Evolutionary conservation across 495 filamentous ascomycete genomes (phyloP), one percentile per base, ranked within the genome.

Genomic region (Xylaria scruposa): DNA sequence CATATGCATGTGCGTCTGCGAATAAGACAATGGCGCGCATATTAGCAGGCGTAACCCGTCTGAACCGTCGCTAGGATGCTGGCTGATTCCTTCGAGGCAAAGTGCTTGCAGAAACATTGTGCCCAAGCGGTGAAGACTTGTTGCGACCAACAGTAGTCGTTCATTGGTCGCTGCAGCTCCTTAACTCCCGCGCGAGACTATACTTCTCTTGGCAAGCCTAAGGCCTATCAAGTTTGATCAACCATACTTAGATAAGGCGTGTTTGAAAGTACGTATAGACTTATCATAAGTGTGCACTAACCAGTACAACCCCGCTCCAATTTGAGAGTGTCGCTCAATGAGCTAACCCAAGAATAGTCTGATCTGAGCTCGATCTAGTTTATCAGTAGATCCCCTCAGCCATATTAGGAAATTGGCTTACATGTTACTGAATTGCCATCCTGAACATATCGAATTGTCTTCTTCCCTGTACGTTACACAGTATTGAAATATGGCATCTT

Each of bases 11-110:
- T 56, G 65, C 33, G 17, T 12, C 47, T 49, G 21, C 65, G 49
- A 67, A 67, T 67, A 49, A 67, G 65, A 56, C 49, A 54, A 44
- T 56, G 31, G 49, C 49, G 49, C 26, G 65, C 65, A 67, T 56
- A 40, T 51, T 67, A 33, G 12, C 26, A 67, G 4, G 24, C 3
- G n/a, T 40, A 31, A 31, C n/a, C 15, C 31, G 31, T 67, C 44
- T 53, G 24, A 46, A n/a, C 24, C n/a, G 47, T 38, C 31, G 65
- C 47, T 9, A 56, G 31, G 40, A 63, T 63, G 60, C 60, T 42
- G 17, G 60, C 10, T 46, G 36, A 63, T 63, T 21, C 33, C 38
- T 63, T 33, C 38, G 21, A 63, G 38, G 38, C 60, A 29, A 67
- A 29, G 65, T 26, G 65, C 33, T 29, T 67, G 65, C 65, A 67